Percentiles rank a stretch among this genome's conserved stretches.
These are phyloP conservation scores for Ottelia alismoides DNA, from an alignment of 106 monocot genomes.

Conservation along the genomic window DNA sequence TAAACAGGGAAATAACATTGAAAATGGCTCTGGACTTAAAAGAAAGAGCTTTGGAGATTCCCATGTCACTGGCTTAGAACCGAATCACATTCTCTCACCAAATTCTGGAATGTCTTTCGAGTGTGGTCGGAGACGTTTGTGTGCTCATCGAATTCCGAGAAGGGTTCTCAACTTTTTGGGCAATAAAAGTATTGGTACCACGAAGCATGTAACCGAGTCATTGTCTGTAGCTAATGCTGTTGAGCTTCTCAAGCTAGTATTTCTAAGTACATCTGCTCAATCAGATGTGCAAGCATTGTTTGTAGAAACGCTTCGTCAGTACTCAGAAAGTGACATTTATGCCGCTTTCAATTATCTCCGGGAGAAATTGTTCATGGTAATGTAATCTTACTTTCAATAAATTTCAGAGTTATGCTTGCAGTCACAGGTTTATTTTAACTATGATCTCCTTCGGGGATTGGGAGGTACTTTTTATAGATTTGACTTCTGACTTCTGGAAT, in stretches of 20 bases:
- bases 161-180: slow-evolving; percentile 22
- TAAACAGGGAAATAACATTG: slow-evolving; percentile 28
- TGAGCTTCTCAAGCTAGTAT: slow-evolving; percentile 75
- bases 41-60: slow-evolving; percentile 21
- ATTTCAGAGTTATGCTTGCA: no score
- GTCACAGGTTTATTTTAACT: no score
- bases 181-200: slow-evolving; percentile 15
- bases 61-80: slow-evolving; percentile 7
- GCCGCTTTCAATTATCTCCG: slow-evolving; percentile 59
- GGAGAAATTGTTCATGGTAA: slow-evolving; percentile 70
- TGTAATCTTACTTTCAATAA: no score
- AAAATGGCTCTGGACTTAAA: slow-evolving; percentile 9
- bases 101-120: neutral
- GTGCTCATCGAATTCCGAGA: slow-evolving; percentile 16
- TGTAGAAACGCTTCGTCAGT: slow-evolving; percentile 39
- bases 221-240: slow-evolving; percentile 66
- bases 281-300: slow-evolving; percentile 48
- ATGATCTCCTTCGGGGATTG: no score
- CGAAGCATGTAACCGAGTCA: slow-evolving; percentile 37
- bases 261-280: slow-evolving; percentile 39
- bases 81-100: neutral
- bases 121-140: slow-evolving; percentile 14
- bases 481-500: no score
- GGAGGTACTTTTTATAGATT: no score
- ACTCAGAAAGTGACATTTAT: slow-evolving; percentile 58